A percentile compares a stretch with the other conserved stretches of the same genome.
These are phyloP conservation scores for Schizophyllum amplum DNA, from an alignment of 1,284 basidiomycete genomes.

Conservation along the genomic window DNA sequence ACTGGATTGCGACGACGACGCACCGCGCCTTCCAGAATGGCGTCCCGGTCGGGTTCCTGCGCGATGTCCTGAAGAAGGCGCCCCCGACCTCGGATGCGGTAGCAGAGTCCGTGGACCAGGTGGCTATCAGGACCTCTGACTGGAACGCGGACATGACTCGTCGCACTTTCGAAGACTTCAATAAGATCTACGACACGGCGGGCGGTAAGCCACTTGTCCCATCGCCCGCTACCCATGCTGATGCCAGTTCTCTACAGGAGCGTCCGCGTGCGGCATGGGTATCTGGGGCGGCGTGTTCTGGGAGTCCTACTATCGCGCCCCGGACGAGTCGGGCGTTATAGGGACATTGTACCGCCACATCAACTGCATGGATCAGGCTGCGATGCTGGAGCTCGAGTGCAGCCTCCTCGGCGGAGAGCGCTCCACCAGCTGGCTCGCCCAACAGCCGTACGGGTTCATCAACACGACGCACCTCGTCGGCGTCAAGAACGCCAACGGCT, in stretches of 20 bases:
- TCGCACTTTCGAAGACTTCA: not conserved
- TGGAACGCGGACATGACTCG: not conserved
- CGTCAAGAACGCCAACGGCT: not conserved
- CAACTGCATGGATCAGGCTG: conserved; percentile 2
- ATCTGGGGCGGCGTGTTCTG: not conserved
- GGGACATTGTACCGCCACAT: not conserved
- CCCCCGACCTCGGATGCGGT: not conserved
- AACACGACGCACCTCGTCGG: not conserved
- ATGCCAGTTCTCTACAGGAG: not conserved
- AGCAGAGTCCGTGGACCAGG: not conserved
- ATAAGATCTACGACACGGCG: not conserved
- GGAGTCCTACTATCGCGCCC: not conserved
- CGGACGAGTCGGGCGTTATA: not conserved
- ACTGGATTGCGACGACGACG: not conserved
- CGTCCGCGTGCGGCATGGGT: not conserved
- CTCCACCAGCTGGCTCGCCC: not conserved
- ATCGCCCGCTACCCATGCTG: not conserved
- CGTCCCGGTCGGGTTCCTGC: not conserved
- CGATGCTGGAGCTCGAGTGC: not conserved
- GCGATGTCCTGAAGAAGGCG: not conserved
- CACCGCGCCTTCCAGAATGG: not conserved
- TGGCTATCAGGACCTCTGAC: not conserved
- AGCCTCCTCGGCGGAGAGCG: not conserved
- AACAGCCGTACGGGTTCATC: not conserved
- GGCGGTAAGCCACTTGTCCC: not conserved